phyloP scores from a whole-genome alignment of 495 filamentous ascomycete genomes.

The Aspergillus carlsbadensis region DNA sequence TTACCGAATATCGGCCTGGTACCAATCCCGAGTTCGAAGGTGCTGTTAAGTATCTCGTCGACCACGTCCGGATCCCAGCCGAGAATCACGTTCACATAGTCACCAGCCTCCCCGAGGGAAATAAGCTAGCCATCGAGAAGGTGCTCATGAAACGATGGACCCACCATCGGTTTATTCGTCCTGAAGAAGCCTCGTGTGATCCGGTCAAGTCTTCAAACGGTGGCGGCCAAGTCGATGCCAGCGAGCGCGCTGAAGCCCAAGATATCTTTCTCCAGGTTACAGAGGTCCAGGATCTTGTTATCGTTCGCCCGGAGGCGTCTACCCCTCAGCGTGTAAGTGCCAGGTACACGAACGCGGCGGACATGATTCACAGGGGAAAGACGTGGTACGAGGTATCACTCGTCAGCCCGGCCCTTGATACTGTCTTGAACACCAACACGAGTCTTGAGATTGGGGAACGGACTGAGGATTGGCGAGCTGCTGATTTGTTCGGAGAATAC shows the following conservation, averaged over 20 bases:
- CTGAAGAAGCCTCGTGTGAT: neutral
- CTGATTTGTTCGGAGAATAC: constrained; percentile 28
- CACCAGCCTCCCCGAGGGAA: constrained; percentile 15
- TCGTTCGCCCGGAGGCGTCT: constrained; percentile 8
- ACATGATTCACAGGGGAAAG: constrained; percentile 33
- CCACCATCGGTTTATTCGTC: constrained; percentile 21
- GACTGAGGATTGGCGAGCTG: constrained; percentile 27
- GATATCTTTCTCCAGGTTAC: constrained; percentile 38
- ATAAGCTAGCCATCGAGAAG: constrained; percentile 24
- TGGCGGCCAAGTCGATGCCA: neutral
- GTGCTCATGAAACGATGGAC: constrained; percentile 36
- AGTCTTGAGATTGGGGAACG: constrained; percentile 32
- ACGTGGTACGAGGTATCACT: constrained; percentile 48
- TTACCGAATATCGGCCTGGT: constrained; percentile 8
- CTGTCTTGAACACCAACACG: constrained; percentile 27
- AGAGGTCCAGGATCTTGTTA: constrained; percentile 41
- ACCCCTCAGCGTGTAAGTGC: constrained; percentile 22
- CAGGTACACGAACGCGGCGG: constrained; percentile 15
- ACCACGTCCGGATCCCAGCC: constrained; percentile 32
- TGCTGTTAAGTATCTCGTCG: constrained; percentile 24
- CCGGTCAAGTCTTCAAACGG: no score
- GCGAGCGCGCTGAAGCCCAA: neutral
- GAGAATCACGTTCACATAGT: constrained; percentile 21
- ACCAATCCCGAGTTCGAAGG: constrained; percentile 21
- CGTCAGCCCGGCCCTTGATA: constrained; percentile 28